Evolutionary conservation across 352 stramenopile species (phyloP).

Genomic region (Bremia lactucae): DNA sequence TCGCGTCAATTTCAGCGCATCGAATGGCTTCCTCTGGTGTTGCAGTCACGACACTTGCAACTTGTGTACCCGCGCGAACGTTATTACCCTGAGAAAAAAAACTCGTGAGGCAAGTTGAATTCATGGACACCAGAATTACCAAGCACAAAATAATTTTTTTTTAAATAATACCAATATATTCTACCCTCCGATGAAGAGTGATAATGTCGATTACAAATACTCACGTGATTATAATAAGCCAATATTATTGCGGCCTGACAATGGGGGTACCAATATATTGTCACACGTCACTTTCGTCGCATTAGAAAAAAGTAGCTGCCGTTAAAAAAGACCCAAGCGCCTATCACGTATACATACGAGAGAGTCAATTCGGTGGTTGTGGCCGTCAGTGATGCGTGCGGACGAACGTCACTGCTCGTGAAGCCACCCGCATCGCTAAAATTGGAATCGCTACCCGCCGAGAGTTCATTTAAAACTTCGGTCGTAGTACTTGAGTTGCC

Average conservation of each 20-base stretch:
- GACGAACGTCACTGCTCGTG: constrained; percentile 11
- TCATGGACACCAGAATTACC: too few relatives aligned
- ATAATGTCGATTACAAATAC: too few relatives aligned
- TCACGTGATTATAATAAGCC: too few relatives aligned
- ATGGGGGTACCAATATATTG: not conserved
- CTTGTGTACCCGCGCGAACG: constrained; percentile 9
- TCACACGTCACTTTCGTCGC: constrained; percentile 20
- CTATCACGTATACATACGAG: constrained; percentile 28
- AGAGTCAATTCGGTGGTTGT: constrained; percentile 25
- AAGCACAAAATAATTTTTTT: not conserved
- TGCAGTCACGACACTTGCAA: constrained; percentile 13
- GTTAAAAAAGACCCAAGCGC: constrained; percentile 37
- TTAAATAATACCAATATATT: not conserved
- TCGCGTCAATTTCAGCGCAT: constrained; percentile 20
- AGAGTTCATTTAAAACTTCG: constrained; percentile 4
- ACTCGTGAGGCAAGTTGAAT: constrained; percentile 5
- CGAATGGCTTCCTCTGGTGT: constrained; percentile 7
- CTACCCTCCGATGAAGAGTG: too few relatives aligned
- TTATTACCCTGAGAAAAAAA: constrained; percentile 7
- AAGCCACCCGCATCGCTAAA: constrained; percentile 14
- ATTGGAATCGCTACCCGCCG: constrained; percentile 11
- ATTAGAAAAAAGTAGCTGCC: constrained; percentile 39
- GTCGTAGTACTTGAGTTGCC: constrained; percentile 11
- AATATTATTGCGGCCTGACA: not conserved
- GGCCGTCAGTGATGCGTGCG: constrained; percentile 18